Percentiles rank a stretch among this genome's conserved stretches.
Evolutionary conservation across 2,329 filamentous ascomycete genomes (phyloP).

Genomic region (Aspergillus sp.): DNA sequence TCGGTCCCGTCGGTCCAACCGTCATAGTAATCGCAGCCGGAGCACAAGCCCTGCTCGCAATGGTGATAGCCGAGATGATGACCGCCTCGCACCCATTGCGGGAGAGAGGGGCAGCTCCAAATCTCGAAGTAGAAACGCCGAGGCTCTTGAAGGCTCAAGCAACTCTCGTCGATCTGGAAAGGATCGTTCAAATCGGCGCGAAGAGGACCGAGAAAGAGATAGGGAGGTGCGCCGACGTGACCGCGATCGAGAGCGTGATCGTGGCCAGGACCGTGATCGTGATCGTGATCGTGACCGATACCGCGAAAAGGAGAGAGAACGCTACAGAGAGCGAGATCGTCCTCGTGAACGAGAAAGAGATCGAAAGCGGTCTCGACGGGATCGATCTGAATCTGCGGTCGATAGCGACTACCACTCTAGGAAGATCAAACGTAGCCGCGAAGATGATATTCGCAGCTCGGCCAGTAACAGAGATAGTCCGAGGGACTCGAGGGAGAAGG

Average conservation of each 20-base stretch:
- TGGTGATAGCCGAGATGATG: conserved; percentile 39
- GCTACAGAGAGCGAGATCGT: conserved; percentile 29
- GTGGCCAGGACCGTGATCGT: conserved; percentile 20
- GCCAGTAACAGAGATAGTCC: conserved; percentile 24
- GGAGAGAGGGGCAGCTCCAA: conserved; percentile 22
- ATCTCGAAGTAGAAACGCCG: conserved; percentile 21
- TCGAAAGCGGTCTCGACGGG: conserved; percentile 41
- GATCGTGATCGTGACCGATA: conserved; percentile 30
- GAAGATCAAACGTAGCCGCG: conserved; percentile 36
- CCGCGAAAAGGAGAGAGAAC: conserved; percentile 47
- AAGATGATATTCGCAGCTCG: conserved; percentile 22
- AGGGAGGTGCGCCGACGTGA: conserved; percentile 1
- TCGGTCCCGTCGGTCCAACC: conserved; percentile 45
- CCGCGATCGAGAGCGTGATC: conserved; percentile 13
- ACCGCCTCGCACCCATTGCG: conserved; percentile 30
- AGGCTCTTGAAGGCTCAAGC: conserved; percentile 24
- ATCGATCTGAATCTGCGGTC: conserved; percentile 36
- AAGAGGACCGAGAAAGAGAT: conserved; percentile 33
- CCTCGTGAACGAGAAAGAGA: conserved; percentile 15
- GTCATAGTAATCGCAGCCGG: conserved; percentile 25
- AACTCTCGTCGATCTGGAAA: conserved; percentile 30
- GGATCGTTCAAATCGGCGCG: conserved; percentile 29
- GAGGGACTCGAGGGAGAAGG: conserved; percentile 13
- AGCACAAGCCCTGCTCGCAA: conserved; percentile 19
- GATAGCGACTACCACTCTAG: conserved; percentile 35